Conservation (phyloP, 2,329 filamentous ascomycete species). For the Amauroascus verrucosus region DNA sequence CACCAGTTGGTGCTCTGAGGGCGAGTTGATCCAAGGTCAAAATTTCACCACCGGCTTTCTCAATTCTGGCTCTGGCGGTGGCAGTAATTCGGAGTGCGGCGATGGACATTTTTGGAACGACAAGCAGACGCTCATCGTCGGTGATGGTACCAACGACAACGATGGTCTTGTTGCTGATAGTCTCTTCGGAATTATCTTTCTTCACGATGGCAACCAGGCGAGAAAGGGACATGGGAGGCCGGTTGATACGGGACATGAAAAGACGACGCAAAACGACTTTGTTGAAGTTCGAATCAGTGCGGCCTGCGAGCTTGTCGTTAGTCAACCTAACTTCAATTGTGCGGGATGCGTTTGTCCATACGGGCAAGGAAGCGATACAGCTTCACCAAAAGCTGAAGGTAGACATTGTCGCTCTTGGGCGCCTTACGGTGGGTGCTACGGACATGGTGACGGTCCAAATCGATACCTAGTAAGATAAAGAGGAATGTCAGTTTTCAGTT, state of each 20-base stretch:
- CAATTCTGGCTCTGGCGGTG: slow-evolving; percentile 85
- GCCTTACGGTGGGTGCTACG: slow-evolving; percentile 72
- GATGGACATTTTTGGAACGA: slow-evolving; percentile 83
- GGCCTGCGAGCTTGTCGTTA: slow-evolving; percentile 48
- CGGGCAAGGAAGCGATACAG: slow-evolving; percentile 93
- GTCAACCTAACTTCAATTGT: neutral
- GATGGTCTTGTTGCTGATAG: slow-evolving; percentile 61
- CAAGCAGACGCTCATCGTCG: slow-evolving; percentile 89
- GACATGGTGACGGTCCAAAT: slow-evolving; percentile 54
- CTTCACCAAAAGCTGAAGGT: slow-evolving; percentile 95
- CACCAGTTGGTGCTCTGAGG: slow-evolving; percentile 84
- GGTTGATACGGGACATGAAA: slow-evolving; percentile 98
- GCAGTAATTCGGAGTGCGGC: slow-evolving; percentile 95
- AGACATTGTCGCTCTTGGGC: slow-evolving; percentile 97
- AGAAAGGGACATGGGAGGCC: slow-evolving; percentile 86
- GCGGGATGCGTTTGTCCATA: slow-evolving; percentile 45
- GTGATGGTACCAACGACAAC: slow-evolving; percentile 93
- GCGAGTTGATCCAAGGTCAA: slow-evolving; percentile 97
- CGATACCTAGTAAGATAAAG: slow-evolving; percentile 37
- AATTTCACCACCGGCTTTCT: slow-evolving; percentile 86
- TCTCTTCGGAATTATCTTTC: slow-evolving; percentile 38
- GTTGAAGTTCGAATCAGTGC: slow-evolving; percentile 97
- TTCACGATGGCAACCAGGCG: slow-evolving; percentile 61
- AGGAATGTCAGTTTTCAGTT: slow-evolving; percentile 5
- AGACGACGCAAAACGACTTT: slow-evolving; percentile 95